Evolutionary conservation across 2,329 filamentous ascomycete genomes (phyloP), one percentile per base, ranked within the genome.

Genomic region (Colletotrichum kahawae): DNA sequence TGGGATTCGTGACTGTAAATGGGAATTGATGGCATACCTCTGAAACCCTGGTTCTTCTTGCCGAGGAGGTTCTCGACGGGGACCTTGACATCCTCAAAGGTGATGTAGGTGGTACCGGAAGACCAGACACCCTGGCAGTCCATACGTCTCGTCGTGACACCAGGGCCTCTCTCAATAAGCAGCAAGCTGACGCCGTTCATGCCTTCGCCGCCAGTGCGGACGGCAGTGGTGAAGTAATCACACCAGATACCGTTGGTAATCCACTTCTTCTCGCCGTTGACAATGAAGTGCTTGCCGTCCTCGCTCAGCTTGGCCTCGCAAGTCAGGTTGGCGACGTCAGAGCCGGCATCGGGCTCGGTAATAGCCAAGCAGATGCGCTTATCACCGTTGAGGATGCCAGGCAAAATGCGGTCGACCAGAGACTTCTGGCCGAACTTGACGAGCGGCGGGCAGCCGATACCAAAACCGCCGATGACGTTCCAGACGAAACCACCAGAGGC

Each of bases 201-300:
- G 79, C 97, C 97, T 29, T 91, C 88, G 38, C 92, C 93, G 77
- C 94, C 95, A 14, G 97, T 99, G 76, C 97, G 93, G 51, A 99
- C 97, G 31, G 96, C 97, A 16, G 95, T 97, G 70, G 97, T 98
- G 89, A 98, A 98, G 88, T 98, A 99, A 85, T 99, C 97, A 77
- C 90, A 92, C 95, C 95, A 98, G 81, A 98, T 92, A 82, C 97
- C 97, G 86, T 99, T 99, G 81, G 96, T 98, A 85, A 98, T 98
- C 96, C 97, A 98, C 88, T 99, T 99, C 94, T 99, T 98, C 92
- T 98, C 96, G 70, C 97, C 97, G 82, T 98, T 99, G 86, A 99
- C 97, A 79, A 98, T 98, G 87, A 97, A 99, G 88, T 98, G 95
- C 89, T 98, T 98, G 82, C 97, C 97, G 81, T 99, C 97, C 80